Conservation (phyloP, 805 yeast species). For the Tetrapisispora phaffii region DNA sequence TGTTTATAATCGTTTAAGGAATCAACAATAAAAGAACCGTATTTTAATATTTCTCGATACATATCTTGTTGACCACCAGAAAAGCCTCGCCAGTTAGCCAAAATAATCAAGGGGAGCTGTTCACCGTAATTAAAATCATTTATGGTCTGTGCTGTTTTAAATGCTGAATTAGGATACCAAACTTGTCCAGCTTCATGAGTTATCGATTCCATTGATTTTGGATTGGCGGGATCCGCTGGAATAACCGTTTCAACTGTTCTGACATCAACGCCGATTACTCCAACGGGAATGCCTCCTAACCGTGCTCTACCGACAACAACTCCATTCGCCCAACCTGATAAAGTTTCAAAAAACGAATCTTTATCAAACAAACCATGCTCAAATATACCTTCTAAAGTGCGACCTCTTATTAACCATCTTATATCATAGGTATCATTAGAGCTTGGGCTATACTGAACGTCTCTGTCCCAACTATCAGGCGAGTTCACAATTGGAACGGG, state of each 20-base stretch:
- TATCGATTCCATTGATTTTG: slow-evolving; percentile 77
- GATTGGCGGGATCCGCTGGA: slow-evolving; percentile 99
- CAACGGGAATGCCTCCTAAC: slow-evolving; percentile 96
- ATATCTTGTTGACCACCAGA: slow-evolving; percentile 99
- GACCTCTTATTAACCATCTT: slow-evolving; percentile 89
- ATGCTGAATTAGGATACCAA: slow-evolving; percentile 99
- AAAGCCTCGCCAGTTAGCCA: slow-evolving; percentile 99
- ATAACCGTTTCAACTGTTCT: slow-evolving; percentile 75
- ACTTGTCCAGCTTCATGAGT: slow-evolving; percentile 98
- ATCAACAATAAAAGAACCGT: slow-evolving; percentile 94
- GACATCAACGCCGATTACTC: slow-evolving; percentile 94
- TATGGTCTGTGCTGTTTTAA: slow-evolving; percentile 98
- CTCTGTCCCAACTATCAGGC: slow-evolving; percentile 89
- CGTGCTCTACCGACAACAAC: slow-evolving; percentile 98
- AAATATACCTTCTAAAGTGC: slow-evolving; percentile 54
- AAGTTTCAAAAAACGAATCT: slow-evolving; percentile 88
- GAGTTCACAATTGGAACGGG: slow-evolving; percentile 84
- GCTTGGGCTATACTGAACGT: slow-evolving; percentile 68
- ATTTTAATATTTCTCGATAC: slow-evolving; percentile 96
- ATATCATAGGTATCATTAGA: slow-evolving; percentile 75
- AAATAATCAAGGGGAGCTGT: slow-evolving; percentile 90
- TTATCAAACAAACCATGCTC: slow-evolving; percentile 87
- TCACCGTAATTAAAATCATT: slow-evolving; percentile 97
- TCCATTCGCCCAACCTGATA: slow-evolving; percentile 98
- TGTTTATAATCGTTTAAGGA: slow-evolving; percentile 92